Base-by-base conservation (phyloP, 1,284 basidiomycete genomes). In the Boletus mariae region DNA sequence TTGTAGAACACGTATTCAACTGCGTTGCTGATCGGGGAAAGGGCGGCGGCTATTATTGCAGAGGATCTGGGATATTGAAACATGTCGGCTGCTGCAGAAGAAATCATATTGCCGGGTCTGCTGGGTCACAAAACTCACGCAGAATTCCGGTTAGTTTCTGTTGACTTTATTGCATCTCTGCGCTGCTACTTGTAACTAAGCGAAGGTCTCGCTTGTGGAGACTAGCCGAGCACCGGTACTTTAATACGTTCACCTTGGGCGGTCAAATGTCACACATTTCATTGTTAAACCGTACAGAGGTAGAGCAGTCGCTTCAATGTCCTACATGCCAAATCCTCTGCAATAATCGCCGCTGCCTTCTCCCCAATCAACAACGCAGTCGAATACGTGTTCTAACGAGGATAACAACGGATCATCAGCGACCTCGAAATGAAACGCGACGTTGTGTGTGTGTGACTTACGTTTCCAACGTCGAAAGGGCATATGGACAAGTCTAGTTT, bases 401-500 rank as follows among this genome's bases (percentile, higher is more conserved):
- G 20, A n/a, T 4, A 29, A 2, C 9, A 25, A 17, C 8, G 0
- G 45, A 17, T 6, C n/a, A 15, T 49, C 12, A 29, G 28, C 4
- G 3, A 23, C 2, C 1, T 23, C 6, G n/a, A 9, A 4, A 4
- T 31, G 2, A 12, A 13, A 15, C 25, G 7, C 42, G 5, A 28
- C 3, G 0, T 23, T 9, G 25, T 15, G 7, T 4, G 3, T 31
- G 3, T 31, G 29, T 17, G 29, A 66, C 64, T 2, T 53, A 69
- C 67, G 10, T 64, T 61, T 47, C 66, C 64, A 38, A 70, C 66
- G 11, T 71, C 71, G 11, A 50, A 47, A 1, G 69, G 69, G 28
- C 57, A 62, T 15, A 70, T 66, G 0, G 70, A 72, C 54, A 71
- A 8, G 49, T 70, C 70, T 70, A 20, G 13, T 40, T 59, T 67